Percentiles rank a stretch among this genome's conserved stretches.
Evolutionary conservation across 1,139 yeast species (phyloP).

Genomic region (Yamadazyma aaseri): DNA sequence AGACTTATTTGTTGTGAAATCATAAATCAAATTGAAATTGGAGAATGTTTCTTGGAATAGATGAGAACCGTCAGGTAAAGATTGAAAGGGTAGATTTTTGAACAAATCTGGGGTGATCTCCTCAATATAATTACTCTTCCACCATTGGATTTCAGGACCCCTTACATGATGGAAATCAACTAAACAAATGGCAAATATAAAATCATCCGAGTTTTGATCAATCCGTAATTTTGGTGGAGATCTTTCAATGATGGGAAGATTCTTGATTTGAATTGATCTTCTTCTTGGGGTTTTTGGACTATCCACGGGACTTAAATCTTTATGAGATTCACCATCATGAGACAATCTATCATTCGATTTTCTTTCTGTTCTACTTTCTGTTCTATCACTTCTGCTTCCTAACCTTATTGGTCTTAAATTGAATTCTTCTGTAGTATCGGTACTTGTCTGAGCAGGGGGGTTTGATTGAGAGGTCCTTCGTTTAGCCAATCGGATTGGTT

Average conservation of each 20-base stretch:
- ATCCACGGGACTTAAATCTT: background rate
- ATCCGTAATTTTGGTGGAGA: slow-evolving; percentile 16
- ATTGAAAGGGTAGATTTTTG: slow-evolving; percentile 92
- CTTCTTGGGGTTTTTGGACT: slow-evolving; percentile 18
- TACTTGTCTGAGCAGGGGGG: slow-evolving; percentile 1
- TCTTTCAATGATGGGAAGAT: slow-evolving; percentile 30
- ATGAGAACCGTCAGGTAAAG: slow-evolving; percentile 95
- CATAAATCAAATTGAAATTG: slow-evolving; percentile 82
- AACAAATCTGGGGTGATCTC: slow-evolving; percentile 51
- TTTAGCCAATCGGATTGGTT: slow-evolving; percentile 35
- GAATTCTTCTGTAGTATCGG: slow-evolving; percentile 11
- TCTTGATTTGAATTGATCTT: slow-evolving; percentile 35
- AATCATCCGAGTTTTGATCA: slow-evolving; percentile 24
- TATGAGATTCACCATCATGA: slow-evolving; percentile 1
- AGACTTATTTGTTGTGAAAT: slow-evolving; percentile 50
- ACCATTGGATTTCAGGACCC: slow-evolving; percentile 95
- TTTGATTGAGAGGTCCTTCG: slow-evolving; percentile 19
- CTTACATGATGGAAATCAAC: slow-evolving; percentile 92
- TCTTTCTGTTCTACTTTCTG: slow-evolving; percentile 1
- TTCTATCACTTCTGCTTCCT: slow-evolving; percentile 3
- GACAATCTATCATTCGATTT: slow-evolving; percentile 3
- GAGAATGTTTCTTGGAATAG: slow-evolving; percentile 89
- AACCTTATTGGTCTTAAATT: slow-evolving; percentile 18
- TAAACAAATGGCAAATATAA: slow-evolving; percentile 79
- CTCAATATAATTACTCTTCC: slow-evolving; percentile 66